Evolutionary conservation across 1,284 basidiomycete species (phyloP).

Genomic region (Cerrena zonata): DNA sequence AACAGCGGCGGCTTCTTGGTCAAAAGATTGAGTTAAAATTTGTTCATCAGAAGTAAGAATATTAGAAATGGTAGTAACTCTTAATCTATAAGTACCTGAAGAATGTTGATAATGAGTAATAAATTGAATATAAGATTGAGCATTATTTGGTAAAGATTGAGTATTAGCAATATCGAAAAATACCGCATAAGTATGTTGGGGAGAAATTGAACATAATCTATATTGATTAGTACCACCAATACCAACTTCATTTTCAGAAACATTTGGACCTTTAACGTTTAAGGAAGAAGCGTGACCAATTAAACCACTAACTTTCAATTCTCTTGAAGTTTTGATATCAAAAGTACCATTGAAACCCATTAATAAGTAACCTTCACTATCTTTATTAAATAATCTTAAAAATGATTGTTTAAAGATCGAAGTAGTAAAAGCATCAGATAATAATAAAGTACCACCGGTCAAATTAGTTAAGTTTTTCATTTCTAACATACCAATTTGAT

Average conservation of each 20-base stretch:
- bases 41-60: constrained; percentile 97
- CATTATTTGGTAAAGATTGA: constrained; percentile 85
- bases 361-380: constrained; percentile 85
- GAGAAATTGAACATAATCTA: constrained; percentile 91
- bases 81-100: constrained; percentile 87
- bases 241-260: constrained; percentile 98
- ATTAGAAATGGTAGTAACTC: constrained; percentile 94
- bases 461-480: constrained; percentile 95
- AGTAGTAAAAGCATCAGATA: constrained; percentile 96
- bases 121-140: constrained; percentile 94
- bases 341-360: constrained; percentile 99
- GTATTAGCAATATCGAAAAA: constrained; percentile 99
- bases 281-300: constrained; percentile 97
- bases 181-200: constrained; percentile 83
- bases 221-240: constrained; percentile 99
- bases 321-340: constrained; percentile 97
- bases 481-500: constrained; percentile 95
- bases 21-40: constrained; percentile 88
- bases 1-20: constrained; percentile 97
- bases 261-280: constrained; percentile 93
- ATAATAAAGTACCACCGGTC: constrained; percentile 93
- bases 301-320: constrained; percentile 95
- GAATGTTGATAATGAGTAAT: constrained; percentile 98
- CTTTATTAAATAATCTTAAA: constrained; percentile 90
- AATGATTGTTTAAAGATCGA: constrained; percentile 99